phyloP scores from a whole-genome alignment of 805 yeast species.

The Hermanozyma aechmeae region DNA sequence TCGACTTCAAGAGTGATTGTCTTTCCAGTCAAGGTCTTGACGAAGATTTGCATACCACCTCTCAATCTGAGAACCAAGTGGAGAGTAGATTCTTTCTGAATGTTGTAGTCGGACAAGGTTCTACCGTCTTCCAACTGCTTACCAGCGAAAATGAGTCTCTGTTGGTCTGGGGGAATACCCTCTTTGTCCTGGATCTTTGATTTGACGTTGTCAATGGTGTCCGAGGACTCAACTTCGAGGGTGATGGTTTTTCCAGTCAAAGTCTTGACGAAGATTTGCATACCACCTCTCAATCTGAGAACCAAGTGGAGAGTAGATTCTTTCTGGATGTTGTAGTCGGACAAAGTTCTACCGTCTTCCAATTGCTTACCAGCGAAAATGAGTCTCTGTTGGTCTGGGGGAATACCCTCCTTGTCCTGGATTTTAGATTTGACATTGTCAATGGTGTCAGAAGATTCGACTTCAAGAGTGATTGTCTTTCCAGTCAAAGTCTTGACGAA shows the following conservation, averaged over 20 bases:
- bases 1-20: constrained; percentile 88
- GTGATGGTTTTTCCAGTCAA: constrained; percentile 18
- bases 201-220: constrained; percentile 4
- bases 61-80: constrained; percentile 16
- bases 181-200: constrained; percentile 12
- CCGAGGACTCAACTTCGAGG: constrained; percentile 5
- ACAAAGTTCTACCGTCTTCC: constrained; percentile 4
- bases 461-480: constrained; percentile 12
- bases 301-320: constrained; percentile 95
- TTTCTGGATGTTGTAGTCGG: constrained; percentile 44
- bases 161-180: constrained; percentile 6
- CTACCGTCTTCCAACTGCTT: constrained; percentile 4
- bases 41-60: constrained; percentile 40
- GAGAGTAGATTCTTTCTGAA: constrained; percentile 34
- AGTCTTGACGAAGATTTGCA: constrained; percentile 5
- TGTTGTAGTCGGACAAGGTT: constrained; percentile 4
- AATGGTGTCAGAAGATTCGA: constrained; percentile 4
- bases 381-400: constrained; percentile 4
- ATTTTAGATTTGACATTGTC: constrained; percentile 4
- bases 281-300: constrained; percentile 96
- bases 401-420: constrained; percentile 14
- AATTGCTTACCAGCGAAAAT: constrained; percentile 4
- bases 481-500: constrained; percentile 14
- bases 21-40: constrained; percentile 51
- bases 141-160: constrained; percentile 4